Percentiles rank a stretch among this genome's conserved stretches.
Evolutionary conservation across 192 early-diverging fungal species (phyloP).

Genomic region (Backusella westeae): DNA sequence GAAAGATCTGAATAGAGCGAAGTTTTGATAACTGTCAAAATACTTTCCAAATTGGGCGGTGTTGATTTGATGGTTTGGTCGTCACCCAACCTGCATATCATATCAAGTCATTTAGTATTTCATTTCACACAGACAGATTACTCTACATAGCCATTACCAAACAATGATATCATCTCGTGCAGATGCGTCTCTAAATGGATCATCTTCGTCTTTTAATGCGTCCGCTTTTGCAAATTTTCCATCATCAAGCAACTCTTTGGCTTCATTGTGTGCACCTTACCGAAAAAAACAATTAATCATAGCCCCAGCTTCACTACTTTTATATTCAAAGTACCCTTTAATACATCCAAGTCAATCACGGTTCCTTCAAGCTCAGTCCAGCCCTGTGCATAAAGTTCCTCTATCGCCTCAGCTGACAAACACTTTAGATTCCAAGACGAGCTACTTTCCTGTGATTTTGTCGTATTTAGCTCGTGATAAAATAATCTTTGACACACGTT

Average conservation of each 20-base stretch:
- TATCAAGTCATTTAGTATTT: background rate
- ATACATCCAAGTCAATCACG: constrained; percentile 28
- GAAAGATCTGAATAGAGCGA: constrained; percentile 40
- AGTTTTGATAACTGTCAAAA: constrained; percentile 38
- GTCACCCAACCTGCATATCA: constrained; percentile 27
- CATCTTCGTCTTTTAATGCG: constrained; percentile 36
- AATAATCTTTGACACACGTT: constrained; percentile 42
- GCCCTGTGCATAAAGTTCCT: constrained; percentile 43
- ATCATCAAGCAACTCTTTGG: constrained; percentile 32
- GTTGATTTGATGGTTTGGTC: constrained; percentile 15
- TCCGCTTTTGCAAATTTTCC: constrained; percentile 41
- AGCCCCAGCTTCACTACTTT: background rate
- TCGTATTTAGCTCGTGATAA: constrained; percentile 41
- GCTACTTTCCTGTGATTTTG: constrained; percentile 8
- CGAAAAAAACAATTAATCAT: background rate
- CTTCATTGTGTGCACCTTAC: constrained; percentile 31
- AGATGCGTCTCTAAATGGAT: constrained; percentile 46
- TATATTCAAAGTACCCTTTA: constrained; percentile 27
- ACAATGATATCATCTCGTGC: constrained; percentile 51
- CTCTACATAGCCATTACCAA: constrained; percentile 26
- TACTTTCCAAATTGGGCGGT: constrained; percentile 22
- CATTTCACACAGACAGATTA: background rate
- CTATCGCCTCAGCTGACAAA: constrained; percentile 30
- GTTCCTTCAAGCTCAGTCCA: constrained; percentile 40
- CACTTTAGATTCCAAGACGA: constrained; percentile 26